Evolutionary conservation across 2,329 filamentous ascomycete genomes (phyloP), one percentile per base, ranked within the genome.

Genomic region (Samsoniella hepiali): DNA sequence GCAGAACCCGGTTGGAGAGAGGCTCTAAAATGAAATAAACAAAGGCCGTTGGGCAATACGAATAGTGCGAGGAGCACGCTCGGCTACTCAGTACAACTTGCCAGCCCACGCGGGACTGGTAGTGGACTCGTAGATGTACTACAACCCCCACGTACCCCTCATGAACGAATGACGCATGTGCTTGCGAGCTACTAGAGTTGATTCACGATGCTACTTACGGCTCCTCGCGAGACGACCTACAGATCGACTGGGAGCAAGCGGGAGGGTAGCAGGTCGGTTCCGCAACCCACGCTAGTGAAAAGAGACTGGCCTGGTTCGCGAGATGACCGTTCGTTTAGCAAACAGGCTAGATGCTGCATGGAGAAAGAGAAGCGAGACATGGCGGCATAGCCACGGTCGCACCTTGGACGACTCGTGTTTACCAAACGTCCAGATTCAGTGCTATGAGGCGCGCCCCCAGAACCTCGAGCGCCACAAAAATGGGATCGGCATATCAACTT

Each of bases 381-480:
- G n/a, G 15, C n/a, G 42, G 51, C 34, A 55, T 29, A 22, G 51
- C 34, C 51, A 29, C 36, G 51, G n/a, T 55, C 22, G 42, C 36
- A 40, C 54, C 17, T 27, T 27, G 15, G 5, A 49, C 13, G 22
- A 15, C 13, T 27, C 51, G 47, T 36, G 11, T 45, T 49, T 15
- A 36, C 22, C 49, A 40, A 45, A 29, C 47, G 42, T 49, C 13
- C 15, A 32, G 42, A 10, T 32, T 11, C 27, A 29, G 51, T 13
- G 32, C 58, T 27, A 64, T 64, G 55, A 64, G 60, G 44, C 64
- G 22, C 61, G 22, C 22, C 22, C 47, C 54, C 17, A 54, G 62
- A 10, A 44, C 31, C 31, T 45, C 22, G 22, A 57, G 45, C 65
- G 34, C 53, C 42, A 44, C 57, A 56, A 34, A 15, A 47, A 22